Evolutionary conservation across 257 asterid species (phyloP).

Genomic region (Perilla frutescens): DNA sequence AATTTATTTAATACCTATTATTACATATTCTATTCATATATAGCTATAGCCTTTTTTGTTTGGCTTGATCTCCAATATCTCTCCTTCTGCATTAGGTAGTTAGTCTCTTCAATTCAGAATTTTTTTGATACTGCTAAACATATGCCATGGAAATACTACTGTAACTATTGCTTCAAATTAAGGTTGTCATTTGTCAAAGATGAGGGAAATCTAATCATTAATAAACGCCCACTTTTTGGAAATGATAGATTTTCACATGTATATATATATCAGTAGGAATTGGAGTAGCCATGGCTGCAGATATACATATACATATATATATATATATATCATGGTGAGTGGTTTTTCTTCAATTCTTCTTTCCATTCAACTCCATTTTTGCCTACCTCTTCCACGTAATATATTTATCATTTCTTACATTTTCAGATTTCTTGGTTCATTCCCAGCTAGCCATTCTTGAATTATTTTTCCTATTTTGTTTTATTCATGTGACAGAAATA

Average conservation of each 20-base stretch:
- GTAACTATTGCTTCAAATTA: slow-evolving; percentile 39
- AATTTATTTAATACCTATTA: too few relatives aligned
- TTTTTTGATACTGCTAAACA: neutral
- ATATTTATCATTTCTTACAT: neutral
- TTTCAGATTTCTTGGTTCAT: neutral
- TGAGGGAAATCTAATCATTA: neutral
- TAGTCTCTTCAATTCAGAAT: slow-evolving; percentile 29
- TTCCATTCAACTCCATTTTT: neutral
- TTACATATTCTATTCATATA: neutral
- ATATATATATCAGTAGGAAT: neutral
- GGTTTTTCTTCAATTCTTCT: neutral
- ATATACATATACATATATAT: too few relatives aligned
- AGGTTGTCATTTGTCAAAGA: slow-evolving; percentile 25
- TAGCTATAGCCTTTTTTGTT: neutral
- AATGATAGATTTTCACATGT: neutral
- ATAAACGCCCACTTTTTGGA: neutral
- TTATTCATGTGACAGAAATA: neutral
- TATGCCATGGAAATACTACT: slow-evolving; percentile 44
- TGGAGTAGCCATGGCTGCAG: neutral
- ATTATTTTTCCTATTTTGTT: neutral
- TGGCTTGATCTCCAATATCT: neutral
- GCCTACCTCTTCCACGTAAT: neutral
- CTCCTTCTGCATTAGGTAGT: neutral
- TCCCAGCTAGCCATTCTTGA: neutral
- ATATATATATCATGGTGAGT: neutral